Base-by-base conservation (phyloP, 306 rosid genomes). In the Cucurbita pepo region DNA sequence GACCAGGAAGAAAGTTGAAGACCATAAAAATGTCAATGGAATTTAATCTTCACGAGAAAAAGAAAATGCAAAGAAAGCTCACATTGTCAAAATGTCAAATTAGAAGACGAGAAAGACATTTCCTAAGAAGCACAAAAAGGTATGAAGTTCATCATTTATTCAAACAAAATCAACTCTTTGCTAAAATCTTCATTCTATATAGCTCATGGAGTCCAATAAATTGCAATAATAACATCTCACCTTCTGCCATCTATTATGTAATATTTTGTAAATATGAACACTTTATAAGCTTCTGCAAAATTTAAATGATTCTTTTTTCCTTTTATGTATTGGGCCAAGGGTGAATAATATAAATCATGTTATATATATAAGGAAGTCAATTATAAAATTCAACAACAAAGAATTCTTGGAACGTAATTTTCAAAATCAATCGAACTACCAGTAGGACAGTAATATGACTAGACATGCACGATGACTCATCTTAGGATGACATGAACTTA, bases 1-100 rank as follows among this genome's bases (percentile, higher is more conserved):
- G 90, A 81, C 78, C 51, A 48, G 74, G 48, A 62, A 66, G 51
- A 72, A 58, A 72, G 61, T 61, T 47, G 22, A 14, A 75, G 13
- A 52, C 50, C 58, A 51, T 14, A 43, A 18, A 50, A 75, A 63
- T 36, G 15, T 62, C 73, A 62, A 50, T 4, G 48, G 69, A 41
- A 55, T 63, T 30, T 6, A 44, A 74, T 44, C 43, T 45, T 43
- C 55, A 45, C 50, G 6, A 51, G 56, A 34, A 43, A 57, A 34
- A 25, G 1, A 2, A 18, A 43, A 79, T 73, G 75, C 41, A 53
- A 56, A 34, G 37, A 63, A 34, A 8, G 51, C 51, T 4, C 12
- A 8, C 58, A 47, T 16, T 34, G 43, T 50, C 9, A 69, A 50
- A 30, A 30, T 36, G 40, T 67, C 58, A 47, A 69, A 44, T 5